Evolutionary conservation across 2,329 filamentous ascomycete genomes (phyloP).

Genomic region (Pyrenophora graminea): DNA sequence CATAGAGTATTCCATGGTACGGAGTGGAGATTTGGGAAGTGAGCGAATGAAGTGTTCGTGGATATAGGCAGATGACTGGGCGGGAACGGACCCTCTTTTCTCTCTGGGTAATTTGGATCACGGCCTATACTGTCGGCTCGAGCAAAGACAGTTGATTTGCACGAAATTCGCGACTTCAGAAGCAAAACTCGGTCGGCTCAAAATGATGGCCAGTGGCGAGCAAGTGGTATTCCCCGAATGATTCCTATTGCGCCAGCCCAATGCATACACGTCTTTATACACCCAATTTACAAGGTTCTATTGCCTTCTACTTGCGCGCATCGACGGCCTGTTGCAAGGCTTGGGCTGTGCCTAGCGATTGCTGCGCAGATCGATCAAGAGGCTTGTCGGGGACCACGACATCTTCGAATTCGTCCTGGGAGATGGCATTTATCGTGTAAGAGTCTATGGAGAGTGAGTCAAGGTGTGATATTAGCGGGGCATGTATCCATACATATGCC

Average conservation of each 20-base stretch:
- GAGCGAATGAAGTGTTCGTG: neutral
- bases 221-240: constrained; percentile 21
- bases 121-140: neutral
- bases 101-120: neutral
- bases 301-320: constrained; percentile 29
- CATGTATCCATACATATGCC: constrained; percentile 70
- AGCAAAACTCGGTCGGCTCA: neutral
- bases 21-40: neutral
- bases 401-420: constrained; percentile 96
- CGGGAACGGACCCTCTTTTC: neutral
- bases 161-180: neutral
- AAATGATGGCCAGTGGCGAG: constrained; percentile 6
- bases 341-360: constrained; percentile 30
- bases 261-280: constrained; percentile 34
- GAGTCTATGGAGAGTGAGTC: constrained; percentile 55
- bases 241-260: constrained; percentile 34
- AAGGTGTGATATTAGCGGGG: neutral
- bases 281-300: constrained; percentile 27
- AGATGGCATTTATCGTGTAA: constrained; percentile 80
- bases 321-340: constrained; percentile 39
- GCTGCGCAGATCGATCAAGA: constrained; percentile 48
- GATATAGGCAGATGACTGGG: neutral
- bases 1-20: neutral
- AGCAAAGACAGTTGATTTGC: neutral
- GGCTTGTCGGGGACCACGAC: constrained; percentile 84